phyloP scores from a whole-genome alignment of 495 filamentous ascomycete species.

The Trichocladium antarcticum region DNA sequence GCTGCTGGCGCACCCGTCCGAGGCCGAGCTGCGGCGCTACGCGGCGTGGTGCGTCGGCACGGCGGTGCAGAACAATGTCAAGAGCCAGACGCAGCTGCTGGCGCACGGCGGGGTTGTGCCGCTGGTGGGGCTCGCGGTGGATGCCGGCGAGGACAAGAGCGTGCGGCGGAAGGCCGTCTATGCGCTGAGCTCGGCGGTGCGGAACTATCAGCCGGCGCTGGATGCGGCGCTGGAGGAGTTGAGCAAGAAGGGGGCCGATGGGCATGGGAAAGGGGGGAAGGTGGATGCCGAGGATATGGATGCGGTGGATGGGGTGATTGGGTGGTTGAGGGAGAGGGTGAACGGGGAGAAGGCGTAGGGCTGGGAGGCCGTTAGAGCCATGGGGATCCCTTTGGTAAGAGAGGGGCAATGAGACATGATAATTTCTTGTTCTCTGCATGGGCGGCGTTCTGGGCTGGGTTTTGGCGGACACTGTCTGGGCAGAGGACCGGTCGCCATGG shows the following conservation, averaged over 20 bases:
- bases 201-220: conserved; percentile 76
- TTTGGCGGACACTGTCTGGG: neutral
- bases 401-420: too few species aligned
- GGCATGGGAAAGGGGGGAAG: conserved; percentile 25
- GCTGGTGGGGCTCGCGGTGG: conserved; percentile 51
- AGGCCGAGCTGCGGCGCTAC: conserved; percentile 61
- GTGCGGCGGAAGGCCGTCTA: conserved; percentile 82
- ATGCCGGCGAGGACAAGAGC: conserved; percentile 43
- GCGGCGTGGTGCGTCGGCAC: conserved; percentile 90
- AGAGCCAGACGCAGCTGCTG: conserved; percentile 66
- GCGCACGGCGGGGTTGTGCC: conserved; percentile 57
- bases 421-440: conserved; percentile 19
- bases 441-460: conserved; percentile 25
- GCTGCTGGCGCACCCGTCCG: conserved; percentile 49
- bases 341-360: conserved; percentile 5
- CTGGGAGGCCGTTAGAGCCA: neutral
- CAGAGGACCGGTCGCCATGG: neutral
- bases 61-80: conserved; percentile 89
- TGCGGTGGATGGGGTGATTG: conserved; percentile 61
- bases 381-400: neutral
- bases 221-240: conserved; percentile 55
- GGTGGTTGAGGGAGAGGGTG: conserved; percentile 48
- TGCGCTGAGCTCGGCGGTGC: conserved; percentile 68
- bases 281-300: conserved; percentile 79
- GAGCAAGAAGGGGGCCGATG: conserved; percentile 41